Percentiles rank a stretch among this genome's conserved stretches.
phyloP scores from a whole-genome alignment of 306 rosid genomes.

The Abrus pulchellus region DNA sequence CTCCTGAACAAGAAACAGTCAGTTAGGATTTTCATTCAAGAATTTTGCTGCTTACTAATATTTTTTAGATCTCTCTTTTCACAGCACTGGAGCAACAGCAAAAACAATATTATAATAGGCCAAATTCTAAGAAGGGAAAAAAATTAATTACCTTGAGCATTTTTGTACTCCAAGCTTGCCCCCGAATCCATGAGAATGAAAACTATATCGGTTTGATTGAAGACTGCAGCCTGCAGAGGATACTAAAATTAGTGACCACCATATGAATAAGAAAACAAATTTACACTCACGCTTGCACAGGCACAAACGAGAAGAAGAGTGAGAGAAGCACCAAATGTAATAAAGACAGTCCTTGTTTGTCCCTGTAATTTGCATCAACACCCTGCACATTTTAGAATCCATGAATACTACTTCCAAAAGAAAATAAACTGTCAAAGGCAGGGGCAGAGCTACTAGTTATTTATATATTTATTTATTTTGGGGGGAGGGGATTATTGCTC shows the following conservation, averaged over 20 bases:
- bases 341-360: constrained; percentile 90
- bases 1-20: constrained; percentile 65
- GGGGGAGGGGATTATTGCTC: no score
- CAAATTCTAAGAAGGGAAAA: constrained; percentile 37
- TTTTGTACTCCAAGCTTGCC: constrained; percentile 85
- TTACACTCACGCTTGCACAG: constrained; percentile 10
- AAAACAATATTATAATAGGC: constrained; percentile 20
- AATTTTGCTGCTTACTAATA: constrained; percentile 4
- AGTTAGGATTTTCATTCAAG: constrained; percentile 41
- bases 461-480: no score
- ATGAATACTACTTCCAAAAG: constrained; percentile 43
- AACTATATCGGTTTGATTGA: constrained; percentile 92
- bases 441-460: no score
- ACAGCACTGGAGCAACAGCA: constrained; percentile 9
- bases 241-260: constrained; percentile 41
- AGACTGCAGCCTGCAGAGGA: constrained; percentile 87
- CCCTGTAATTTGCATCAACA: constrained; percentile 91
- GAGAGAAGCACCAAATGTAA: constrained; percentile 84
- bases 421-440: no score
- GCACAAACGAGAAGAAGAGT: constrained; percentile 14
- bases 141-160: constrained; percentile 84
- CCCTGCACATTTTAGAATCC: constrained; percentile 75
- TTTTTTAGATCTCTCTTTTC: constrained; percentile 9
- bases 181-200: constrained; percentile 95
- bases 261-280: constrained; percentile 33